Conservation (phyloP, 495 filamentous ascomycete genomes). For the Neohortaea acidophila region DNA sequence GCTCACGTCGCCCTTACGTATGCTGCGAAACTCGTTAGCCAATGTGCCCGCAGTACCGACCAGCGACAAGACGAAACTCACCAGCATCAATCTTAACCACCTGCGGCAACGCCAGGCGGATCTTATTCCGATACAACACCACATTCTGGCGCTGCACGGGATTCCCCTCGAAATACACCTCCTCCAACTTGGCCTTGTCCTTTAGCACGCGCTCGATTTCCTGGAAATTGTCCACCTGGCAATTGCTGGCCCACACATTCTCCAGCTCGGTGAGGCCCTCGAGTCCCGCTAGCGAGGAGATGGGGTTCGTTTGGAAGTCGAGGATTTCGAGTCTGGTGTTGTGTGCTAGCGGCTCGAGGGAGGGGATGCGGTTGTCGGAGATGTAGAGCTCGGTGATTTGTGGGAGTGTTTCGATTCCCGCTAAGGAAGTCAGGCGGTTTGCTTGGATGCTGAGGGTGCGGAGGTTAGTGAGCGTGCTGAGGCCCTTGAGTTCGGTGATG, state of each 20-base stretch:
- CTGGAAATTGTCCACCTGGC: conserved; percentile 58
- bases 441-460: conserved; percentile 91
- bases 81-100: conserved; percentile 92
- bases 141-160: conserved; percentile 63
- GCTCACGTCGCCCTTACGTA: no score
- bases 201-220: conserved; percentile 70
- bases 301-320: conserved; percentile 82
- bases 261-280: conserved; percentile 53
- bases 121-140: conserved; percentile 82
- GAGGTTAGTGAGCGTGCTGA: conserved; percentile 59
- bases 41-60: no score
- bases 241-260: conserved; percentile 91
- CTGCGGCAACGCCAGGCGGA: conserved; percentile 71
- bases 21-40: no score
- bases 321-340: conserved; percentile 57
- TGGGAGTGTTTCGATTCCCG: conserved; percentile 54
- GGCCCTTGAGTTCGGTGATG: conserved; percentile 67
- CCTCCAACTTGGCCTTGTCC: conserved; percentile 65
- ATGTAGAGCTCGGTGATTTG: conserved; percentile 91
- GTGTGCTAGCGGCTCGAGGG: conserved; percentile 56
- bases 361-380: conserved; percentile 85
- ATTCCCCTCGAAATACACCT: conserved; percentile 96
- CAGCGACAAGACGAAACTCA: no score
- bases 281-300: conserved; percentile 60
- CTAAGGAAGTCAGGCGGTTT: conserved; percentile 74